Evolutionary conservation across 108 stramenopile genomes (phyloP), one percentile per base, ranked within the genome.

Genomic region (Aureococcus anophagefferens): DNA sequence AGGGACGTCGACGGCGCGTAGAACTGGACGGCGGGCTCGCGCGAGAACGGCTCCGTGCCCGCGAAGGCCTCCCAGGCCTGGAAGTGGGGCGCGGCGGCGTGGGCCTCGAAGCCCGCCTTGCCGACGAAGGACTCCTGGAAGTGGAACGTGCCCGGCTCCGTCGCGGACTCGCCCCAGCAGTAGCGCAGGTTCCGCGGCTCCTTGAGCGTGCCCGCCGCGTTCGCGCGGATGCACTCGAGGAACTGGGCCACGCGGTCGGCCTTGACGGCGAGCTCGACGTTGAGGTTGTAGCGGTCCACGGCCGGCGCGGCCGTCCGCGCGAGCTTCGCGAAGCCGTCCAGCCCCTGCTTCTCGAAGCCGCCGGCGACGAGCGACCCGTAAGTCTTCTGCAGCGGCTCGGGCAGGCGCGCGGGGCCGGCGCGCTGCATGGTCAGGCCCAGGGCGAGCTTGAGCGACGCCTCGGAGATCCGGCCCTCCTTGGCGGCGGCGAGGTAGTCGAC

Each of bases 111-210:
- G 30, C 70, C 85, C 18, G 30, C 40, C 32, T 65, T 17, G 36
- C 40, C 40, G n/a, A 36, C 66, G 75, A 72, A 85, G 33, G 79
- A 51, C 65, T 85, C 85, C 70, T 80, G 79, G 46, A 85, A 73
- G 69, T 83, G 76, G 66, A 83, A 83, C 18, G 68, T 67, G 64
- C 83, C 80, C 30, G 62, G 64, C 17, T 68, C 34, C 18, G 72
- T 66, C 3, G 32, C 40, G 72, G 78, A 77, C 74, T 85, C 72
- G 33, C 80, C 74, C 18, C 83, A 46, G 35, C 65, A 29, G 72
- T 78, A 85, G 59, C 82, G 85, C 11, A 85, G 76, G 33, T 65
- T 68, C 30, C 68, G 77, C 28, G 71, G 71, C 72, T 85, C 85
- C 4, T 62, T 45, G 40, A 76, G 71, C 15, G 85, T 79, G 35